Evolutionary conservation across 2,329 filamentous ascomycete species (phyloP), one percentile per base, ranked within the genome.

Genomic region (Stagonosporopsis cucurbitacearum): DNA sequence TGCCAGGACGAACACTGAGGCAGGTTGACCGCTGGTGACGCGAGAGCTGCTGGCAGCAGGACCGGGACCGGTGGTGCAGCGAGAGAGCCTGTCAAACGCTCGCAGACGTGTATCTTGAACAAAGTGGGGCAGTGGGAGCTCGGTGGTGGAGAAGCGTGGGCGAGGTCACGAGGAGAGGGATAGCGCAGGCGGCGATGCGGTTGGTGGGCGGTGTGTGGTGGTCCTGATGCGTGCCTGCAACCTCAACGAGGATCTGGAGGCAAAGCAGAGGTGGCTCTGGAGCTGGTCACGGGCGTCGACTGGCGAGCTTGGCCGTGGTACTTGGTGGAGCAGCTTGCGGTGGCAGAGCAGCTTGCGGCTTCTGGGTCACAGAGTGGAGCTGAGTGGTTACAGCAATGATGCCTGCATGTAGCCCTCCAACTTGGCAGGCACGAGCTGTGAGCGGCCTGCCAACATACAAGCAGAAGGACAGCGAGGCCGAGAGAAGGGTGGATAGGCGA

Each of bases 1-100:
- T 84, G 88, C 88, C 88, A 91, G 88, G 83, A 86, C 88, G 86
- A 86, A 73, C 58, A 65, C 57, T 68, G 59, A 64, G 61, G 60
- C 49, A 60, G 57, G 64, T 68, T 71, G 68, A 65, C 66, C 67
- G 73, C 72, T 70, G 58, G 59, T 59, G 61, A 60, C 58, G 70
- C 69, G 67, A 63, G 60, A 64, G 60, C 53, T 58, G 44, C 51
- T 57, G 60, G 62, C 54, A 58, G 63, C 58, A 63, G 66, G 59
- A 52, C 32, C 55, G 58, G 53, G 57, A 28, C 49, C 54, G 20
- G 28, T 20, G n/a, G 32, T 6, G 13, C 20, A 53, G 57, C 47
- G 28, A 19, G n/a, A 30, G 32, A 28, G 44, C 52, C 43, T 41
- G 25, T 49, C 30, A 50, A n/a, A n/a, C n/a, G n/a, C n/a, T n/a